phyloP scores from a whole-genome alignment of 805 yeast genomes.

The Hanseniaspora valbyensis region DNA sequence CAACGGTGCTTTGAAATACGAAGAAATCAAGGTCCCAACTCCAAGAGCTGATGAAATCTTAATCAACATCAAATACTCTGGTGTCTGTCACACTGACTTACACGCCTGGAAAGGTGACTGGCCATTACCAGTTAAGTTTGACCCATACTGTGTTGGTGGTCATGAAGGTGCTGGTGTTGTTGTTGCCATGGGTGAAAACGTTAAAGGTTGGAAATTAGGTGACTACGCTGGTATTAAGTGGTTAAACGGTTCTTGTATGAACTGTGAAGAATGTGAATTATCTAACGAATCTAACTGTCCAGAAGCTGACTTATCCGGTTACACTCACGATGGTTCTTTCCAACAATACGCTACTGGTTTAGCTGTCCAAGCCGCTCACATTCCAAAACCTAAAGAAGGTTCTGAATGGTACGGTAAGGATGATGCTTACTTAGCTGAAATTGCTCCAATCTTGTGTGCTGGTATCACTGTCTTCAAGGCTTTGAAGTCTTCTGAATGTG shows the following conservation, averaged over 20 bases:
- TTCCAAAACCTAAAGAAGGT: conserved; percentile 30
- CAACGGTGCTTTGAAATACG: conserved; percentile 54
- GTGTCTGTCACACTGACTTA: conserved; percentile 89
- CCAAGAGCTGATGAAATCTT: conserved; percentile 71
- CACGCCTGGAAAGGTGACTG: conserved; percentile 94
- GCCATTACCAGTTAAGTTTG: conserved; percentile 46
- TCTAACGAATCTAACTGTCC: conserved; percentile 57
- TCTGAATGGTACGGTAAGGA: conserved; percentile 15
- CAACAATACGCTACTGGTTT: conserved; percentile 58
- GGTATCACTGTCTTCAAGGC: conserved; percentile 63
- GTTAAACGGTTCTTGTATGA: conserved; percentile 57
- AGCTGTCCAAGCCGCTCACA: conserved; percentile 51
- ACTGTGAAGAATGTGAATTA: conserved; percentile 53
- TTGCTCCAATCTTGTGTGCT: conserved; percentile 56
- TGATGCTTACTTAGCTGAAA: conserved; percentile 44
- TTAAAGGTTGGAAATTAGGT: conserved; percentile 50
- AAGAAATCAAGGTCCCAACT: conserved; percentile 67
- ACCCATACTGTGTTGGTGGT: conserved; percentile 59
- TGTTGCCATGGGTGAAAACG: conserved; percentile 51
- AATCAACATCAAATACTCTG: conserved; percentile 73
- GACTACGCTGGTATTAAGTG: conserved; percentile 60
- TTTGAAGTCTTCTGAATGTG: conserved; percentile 44
- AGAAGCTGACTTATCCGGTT: conserved; percentile 59
- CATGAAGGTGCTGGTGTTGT: conserved; percentile 68
- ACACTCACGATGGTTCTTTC: conserved; percentile 61